Evolutionary conservation across 78 protist genomes (phyloP).

Genomic region (Dictyostelium brefeldianum): DNA sequence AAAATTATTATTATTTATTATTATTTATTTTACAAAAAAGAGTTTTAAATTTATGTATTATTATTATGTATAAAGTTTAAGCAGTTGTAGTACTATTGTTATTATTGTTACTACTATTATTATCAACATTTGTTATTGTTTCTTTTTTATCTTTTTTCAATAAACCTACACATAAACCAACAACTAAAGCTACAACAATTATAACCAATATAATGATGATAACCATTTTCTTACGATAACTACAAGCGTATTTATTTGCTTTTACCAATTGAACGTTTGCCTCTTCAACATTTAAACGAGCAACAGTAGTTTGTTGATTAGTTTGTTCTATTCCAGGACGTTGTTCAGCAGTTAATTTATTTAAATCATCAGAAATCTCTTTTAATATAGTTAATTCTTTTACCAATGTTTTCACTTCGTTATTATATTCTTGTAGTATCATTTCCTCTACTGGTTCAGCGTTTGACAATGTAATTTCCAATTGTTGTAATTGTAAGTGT

Average conservation of each 20-base stretch:
- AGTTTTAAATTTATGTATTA: no score
- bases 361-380: constrained; percentile 51
- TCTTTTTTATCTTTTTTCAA: constrained; percentile 8
- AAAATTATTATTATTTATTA: no score
- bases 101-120: neutral
- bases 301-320: neutral
- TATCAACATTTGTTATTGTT: neutral
- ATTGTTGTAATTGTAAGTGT: neutral
- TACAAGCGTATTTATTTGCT: constrained; percentile 13
- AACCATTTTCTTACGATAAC: constrained; percentile 50
- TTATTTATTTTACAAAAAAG: no score
- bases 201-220: neutral
- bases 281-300: constrained; percentile 1
- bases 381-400: constrained; percentile 1
- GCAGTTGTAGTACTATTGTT: no score
- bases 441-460: constrained; percentile 46
- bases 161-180: constrained; percentile 47
- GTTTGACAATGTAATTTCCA: constrained; percentile 32
- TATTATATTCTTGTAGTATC: constrained; percentile 52
- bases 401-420: constrained; percentile 37
- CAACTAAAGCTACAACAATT: constrained; percentile 27
- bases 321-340: constrained; percentile 26
- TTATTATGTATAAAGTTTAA: no score
- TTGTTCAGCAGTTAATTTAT: constrained; percentile 34
- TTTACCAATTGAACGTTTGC: neutral